Conservation (phyloP, 371 early-diverging fungal species). For the Circinella umbellata region DNA sequence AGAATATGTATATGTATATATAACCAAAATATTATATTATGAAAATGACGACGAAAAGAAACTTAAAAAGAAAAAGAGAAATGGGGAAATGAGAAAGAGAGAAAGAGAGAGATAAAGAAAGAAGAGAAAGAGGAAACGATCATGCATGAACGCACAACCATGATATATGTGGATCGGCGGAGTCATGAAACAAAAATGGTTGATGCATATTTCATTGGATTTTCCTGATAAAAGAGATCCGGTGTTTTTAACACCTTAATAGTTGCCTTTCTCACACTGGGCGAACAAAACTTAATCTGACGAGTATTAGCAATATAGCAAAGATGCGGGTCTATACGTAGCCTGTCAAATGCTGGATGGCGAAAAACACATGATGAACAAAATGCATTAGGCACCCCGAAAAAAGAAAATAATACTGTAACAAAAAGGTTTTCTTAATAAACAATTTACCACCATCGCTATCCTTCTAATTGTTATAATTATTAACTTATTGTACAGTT, state of each 20-base stretch:
- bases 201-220: background rate
- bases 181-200: constrained; percentile 1
- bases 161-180: constrained; percentile 16
- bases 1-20: background rate
- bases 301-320: background rate
- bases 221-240: no score
- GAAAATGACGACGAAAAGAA: background rate
- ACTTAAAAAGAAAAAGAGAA: background rate
- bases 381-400: background rate
- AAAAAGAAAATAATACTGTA: background rate
- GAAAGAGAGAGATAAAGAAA: constrained; percentile 10
- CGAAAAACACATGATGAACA: constrained; percentile 10
- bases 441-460: no score
- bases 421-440: no score
- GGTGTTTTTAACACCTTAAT: background rate
- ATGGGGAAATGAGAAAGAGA: background rate
- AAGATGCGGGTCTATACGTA: constrained; percentile 5
- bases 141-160: background rate
- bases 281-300: constrained; percentile 1
- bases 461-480: no score
- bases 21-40: background rate
- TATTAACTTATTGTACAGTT: no score
- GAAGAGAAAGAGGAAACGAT: constrained; percentile 5
- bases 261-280: constrained; percentile 4
- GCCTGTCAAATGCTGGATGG: constrained; percentile 9